A percentile compares a stretch with the other conserved stretches of the same genome.
phyloP scores from a whole-genome alignment of 495 filamentous ascomycete species.

The Cenococcum geophilum region DNA sequence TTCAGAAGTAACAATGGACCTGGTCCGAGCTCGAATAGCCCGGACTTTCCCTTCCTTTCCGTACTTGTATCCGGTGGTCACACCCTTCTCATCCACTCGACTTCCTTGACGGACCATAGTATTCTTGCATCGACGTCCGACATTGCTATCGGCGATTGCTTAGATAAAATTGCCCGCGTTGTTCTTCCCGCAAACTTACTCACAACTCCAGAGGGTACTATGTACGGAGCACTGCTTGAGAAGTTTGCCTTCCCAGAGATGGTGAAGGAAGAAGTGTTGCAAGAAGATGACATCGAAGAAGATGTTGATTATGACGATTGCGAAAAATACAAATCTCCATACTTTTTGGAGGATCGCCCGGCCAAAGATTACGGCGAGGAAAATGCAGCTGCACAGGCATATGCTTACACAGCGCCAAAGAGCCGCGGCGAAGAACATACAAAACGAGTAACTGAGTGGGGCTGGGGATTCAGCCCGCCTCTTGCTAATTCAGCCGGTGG shows the following conservation, averaged over 20 bases:
- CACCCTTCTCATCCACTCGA: constrained; percentile 73
- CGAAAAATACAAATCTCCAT: constrained; percentile 42
- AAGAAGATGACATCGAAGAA: background rate
- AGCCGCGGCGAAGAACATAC: constrained; percentile 50
- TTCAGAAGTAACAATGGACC: background rate
- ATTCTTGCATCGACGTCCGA: constrained; percentile 65
- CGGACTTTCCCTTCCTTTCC: constrained; percentile 75
- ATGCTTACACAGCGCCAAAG: constrained; percentile 41
- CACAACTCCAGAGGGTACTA: constrained; percentile 45
- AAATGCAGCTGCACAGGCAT: constrained; percentile 9
- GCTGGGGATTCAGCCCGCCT: constrained; percentile 54
- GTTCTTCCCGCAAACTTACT: constrained; percentile 56
- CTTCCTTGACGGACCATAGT: constrained; percentile 56
- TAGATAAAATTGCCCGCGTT: constrained; percentile 77
- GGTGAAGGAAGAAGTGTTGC: background rate
- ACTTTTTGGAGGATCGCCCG: constrained; percentile 16
- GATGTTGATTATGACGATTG: background rate
- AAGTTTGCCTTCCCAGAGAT: constrained; percentile 66
- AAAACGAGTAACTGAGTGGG: constrained; percentile 42
- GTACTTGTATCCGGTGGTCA: constrained; percentile 92
- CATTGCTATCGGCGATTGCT: constrained; percentile 74
- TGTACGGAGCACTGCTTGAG: constrained; percentile 75
- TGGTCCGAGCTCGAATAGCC: constrained; percentile 14
- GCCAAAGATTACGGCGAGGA: constrained; percentile 39
- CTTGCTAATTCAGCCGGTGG: constrained; percentile 43